These are phyloP conservation scores for Gastrolobium bilobum DNA, from an alignment of 306 rosid species.

Conservation along the genomic window DNA sequence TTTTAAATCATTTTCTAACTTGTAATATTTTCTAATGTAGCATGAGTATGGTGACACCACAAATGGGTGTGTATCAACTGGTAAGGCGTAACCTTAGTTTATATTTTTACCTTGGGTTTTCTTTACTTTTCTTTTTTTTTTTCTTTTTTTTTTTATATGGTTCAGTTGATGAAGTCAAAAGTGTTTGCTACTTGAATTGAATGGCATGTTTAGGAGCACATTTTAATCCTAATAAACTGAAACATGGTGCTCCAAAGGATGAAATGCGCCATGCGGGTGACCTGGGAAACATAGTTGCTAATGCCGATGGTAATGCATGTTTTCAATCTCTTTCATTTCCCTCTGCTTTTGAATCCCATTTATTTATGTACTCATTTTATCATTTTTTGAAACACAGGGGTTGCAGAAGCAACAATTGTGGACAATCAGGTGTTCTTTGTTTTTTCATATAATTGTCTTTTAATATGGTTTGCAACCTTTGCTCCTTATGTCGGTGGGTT, in stretches of 20 bases:
- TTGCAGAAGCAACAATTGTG: constrained; percentile 75
- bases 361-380: constrained; percentile 13
- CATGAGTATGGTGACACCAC: constrained; percentile 85
- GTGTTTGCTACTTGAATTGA: constrained; percentile 23
- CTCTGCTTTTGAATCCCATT: not conserved
- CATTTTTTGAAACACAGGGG: constrained; percentile 56
- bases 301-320: constrained; percentile 64
- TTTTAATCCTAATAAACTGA: constrained; percentile 66
- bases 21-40: constrained; percentile 51
- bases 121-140: not conserved
- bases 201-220: constrained; percentile 66
- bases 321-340: not conserved
- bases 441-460: not conserved
- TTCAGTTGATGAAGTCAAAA: not conserved
- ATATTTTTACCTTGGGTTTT: not conserved
- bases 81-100: constrained; percentile 46
- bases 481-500: not conserved
- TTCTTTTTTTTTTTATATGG: not conserved
- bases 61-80: constrained; percentile 86
- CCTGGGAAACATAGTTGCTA: constrained; percentile 95
- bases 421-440: constrained; percentile 68
- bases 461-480: not conserved
- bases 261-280: constrained; percentile 89
- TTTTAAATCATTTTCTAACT: not conserved
- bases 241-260: constrained; percentile 84